phyloP scores from a whole-genome alignment of 768 basidiomycete species.

The Galerina sulciceps region DNA sequence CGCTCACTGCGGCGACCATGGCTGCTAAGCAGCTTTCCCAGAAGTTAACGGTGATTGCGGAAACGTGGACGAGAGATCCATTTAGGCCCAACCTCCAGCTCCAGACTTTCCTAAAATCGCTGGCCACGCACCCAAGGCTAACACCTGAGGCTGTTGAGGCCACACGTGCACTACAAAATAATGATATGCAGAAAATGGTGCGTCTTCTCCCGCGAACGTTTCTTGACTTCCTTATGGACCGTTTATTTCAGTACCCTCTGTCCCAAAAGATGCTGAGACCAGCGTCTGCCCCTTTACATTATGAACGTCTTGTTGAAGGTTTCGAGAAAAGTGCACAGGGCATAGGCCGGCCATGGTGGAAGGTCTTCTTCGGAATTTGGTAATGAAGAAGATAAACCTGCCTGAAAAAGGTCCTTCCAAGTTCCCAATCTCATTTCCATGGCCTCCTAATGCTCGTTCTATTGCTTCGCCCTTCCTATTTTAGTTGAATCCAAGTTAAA shows the following conservation, averaged over 20 bases:
- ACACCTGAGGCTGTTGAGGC: slow-evolving; percentile 65
- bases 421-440: background rate
- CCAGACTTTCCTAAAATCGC: slow-evolving; percentile 62
- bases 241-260: slow-evolving; percentile 59
- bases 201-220: slow-evolving; percentile 38
- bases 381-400: slow-evolving; percentile 27
- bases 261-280: slow-evolving; percentile 68
- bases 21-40: slow-evolving; percentile 38
- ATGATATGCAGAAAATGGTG: slow-evolving; percentile 64
- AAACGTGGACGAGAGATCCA: slow-evolving; percentile 71
- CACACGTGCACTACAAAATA: slow-evolving; percentile 55
- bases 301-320: slow-evolving; percentile 72
- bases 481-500: background rate
- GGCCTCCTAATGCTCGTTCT: background rate
- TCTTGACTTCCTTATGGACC: slow-evolving; percentile 12
- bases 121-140: slow-evolving; percentile 71
- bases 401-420: slow-evolving; percentile 12
- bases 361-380: slow-evolving; percentile 81
- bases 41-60: slow-evolving; percentile 58
- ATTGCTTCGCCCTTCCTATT: background rate
- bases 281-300: slow-evolving; percentile 73
- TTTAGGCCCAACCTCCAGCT: slow-evolving; percentile 81
- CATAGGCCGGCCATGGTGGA: slow-evolving; percentile 85
- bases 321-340: slow-evolving; percentile 77
- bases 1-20: slow-evolving; percentile 12